Evolutionary conservation across 768 basidiomycete species (phyloP).

Genomic region (Leccinum rimulosum): DNA sequence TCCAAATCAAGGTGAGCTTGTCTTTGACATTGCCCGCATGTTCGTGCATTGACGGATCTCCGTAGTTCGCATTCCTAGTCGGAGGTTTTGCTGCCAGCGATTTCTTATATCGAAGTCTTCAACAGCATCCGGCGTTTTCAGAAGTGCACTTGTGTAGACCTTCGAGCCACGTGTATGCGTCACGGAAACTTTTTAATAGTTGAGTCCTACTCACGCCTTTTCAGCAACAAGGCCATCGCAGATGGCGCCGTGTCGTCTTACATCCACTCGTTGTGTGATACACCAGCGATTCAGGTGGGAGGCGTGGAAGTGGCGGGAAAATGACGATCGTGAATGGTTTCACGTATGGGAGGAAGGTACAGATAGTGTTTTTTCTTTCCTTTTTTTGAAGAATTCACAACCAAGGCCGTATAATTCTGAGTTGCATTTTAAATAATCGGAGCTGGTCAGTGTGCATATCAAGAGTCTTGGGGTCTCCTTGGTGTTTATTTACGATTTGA

Average conservation of each 20-base stretch:
- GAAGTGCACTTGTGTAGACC: background rate
- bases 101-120: background rate
- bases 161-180: background rate
- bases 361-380: no score
- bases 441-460: no score
- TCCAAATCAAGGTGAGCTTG: slow-evolving; percentile 26
- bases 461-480: no score
- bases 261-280: slow-evolving; percentile 48
- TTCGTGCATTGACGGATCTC: background rate
- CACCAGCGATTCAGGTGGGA: no score
- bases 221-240: background rate
- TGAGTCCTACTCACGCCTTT: background rate
- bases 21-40: background rate
- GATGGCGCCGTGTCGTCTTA: slow-evolving; percentile 16
- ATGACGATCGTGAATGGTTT: no score
- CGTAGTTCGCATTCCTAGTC: slow-evolving; percentile 26
- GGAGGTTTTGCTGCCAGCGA: background rate
- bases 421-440: no score
- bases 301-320: no score
- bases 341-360: no score
- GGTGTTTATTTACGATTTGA: no score
- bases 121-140: background rate
- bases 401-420: no score
- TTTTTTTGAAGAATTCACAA: no score
- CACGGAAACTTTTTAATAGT: background rate